Evolutionary conservation across 108 stramenopile species (phyloP), one percentile per base, ranked within the genome.

Genomic region (Nitzschia palea): DNA sequence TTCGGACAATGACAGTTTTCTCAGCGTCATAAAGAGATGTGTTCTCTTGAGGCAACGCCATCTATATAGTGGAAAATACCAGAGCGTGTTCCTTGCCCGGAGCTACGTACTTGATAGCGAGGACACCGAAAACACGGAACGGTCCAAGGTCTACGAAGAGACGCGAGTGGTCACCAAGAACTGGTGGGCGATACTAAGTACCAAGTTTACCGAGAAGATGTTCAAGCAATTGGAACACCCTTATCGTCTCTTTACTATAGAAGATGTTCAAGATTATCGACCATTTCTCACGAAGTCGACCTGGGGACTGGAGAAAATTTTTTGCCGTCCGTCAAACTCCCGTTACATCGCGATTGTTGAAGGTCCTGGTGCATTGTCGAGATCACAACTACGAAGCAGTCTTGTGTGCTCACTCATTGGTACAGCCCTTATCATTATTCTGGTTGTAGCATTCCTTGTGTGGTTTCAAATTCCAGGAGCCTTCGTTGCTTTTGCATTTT

Each of bases 261-360:
- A 82, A 10, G 87, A 88, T 60, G 68, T 83, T 12, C 80, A 47
- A 37, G 85, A 76, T 44, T 62, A 71, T 29, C 69, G 68, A 2
- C 85, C 88, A 0, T 80, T 82, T 57, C 50, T 86, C 45, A 89
- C 88, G 2, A 76, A 67, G 37, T 55, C 36, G 57, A 62, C 71
- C 72, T 91, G 85, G 84, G 51, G 62, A 25, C 72, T 85, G 12
- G 78, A 79, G 44, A 55, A 56, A 17, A 35, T 79, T 0, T 83
- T 76, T 62, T 83, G 82, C 40, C 69, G 74, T n/a, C 58, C 55
- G 4, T 18, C 61, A 36, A 54, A 67, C 0, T 45, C 50, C 4
- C 58, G 82, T 10, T 83, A 68, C 52, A 62, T 83, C 33, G 50
- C 63, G 1, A 76, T 83, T 54, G 52, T 74, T 10, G 26, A 74